phyloP scores from a whole-genome alignment of 345 rosid species.

The Ceriops decandra region DNA sequence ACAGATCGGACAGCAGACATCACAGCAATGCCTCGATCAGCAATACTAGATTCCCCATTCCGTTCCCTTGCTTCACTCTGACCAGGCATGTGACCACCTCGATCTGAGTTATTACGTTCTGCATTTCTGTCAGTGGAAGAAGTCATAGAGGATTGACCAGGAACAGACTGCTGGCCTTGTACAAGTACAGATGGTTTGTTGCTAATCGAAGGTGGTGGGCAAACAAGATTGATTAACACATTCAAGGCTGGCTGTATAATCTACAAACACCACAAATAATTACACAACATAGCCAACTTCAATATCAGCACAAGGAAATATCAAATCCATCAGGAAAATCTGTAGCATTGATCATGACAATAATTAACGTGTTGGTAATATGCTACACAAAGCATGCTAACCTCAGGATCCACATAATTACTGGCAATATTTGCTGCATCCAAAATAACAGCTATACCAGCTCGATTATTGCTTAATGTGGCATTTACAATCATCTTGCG shows the following conservation, averaged over 20 bases:
- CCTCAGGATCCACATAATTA: constrained; percentile 93
- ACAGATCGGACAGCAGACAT: constrained; percentile 35
- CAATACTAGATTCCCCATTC: constrained; percentile 41
- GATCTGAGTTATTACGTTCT: constrained; percentile 41
- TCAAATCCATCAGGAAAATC: neutral
- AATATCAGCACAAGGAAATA: constrained; percentile 4
- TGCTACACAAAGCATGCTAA: constrained; percentile 19
- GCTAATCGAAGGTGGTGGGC: constrained; percentile 98
- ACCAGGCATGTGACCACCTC: constrained; percentile 34
- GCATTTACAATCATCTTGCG: constrained; percentile 87
- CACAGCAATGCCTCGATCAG: constrained; percentile 40
- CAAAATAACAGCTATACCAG: constrained; percentile 85
- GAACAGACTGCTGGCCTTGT: constrained; percentile 50
- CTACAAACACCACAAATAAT: constrained; percentile 41
- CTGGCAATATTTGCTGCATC: constrained; percentile 85
- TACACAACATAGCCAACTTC: constrained; percentile 6
- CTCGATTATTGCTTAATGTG: constrained; percentile 80
- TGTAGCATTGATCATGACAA: neutral
- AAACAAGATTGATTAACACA: constrained; percentile 90
- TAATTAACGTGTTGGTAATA: neutral
- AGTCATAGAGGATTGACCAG: constrained; percentile 44
- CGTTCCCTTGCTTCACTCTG: constrained; percentile 54
- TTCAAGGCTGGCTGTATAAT: constrained; percentile 91
- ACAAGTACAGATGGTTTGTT: constrained; percentile 57
- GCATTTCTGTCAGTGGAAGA: constrained; percentile 36